Base-by-base conservation (phyloP, 2,329 filamentous ascomycete species). In the Colletotrichum chlorophyti region DNA sequence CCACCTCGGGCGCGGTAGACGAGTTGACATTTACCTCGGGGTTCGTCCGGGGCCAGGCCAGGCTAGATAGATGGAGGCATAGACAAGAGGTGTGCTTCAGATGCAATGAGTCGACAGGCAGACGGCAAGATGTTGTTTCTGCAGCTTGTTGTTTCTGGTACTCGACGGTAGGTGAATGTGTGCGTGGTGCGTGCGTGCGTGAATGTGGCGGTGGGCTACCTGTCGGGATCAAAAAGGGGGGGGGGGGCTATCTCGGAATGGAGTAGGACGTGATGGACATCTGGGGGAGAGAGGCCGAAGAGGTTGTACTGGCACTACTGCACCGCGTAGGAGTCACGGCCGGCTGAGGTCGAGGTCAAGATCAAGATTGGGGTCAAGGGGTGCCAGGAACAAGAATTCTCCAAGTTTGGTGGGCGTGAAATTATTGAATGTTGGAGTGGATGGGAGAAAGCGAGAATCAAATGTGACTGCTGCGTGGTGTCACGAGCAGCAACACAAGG, bases 381-480 rank as follows among this genome's bases (percentile, higher is more conserved):
- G 42, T 47, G 32, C 41, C 41, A 38, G 32, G 34, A 40, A 54
- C 42, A 14, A 19, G n/a, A 17, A 32, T 19, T 15, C 27, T 15
- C 11, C 19, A 24, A 26, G 9, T 23, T 21, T 12, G 24, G 17
- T 29, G 38, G 38, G 38, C 38, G 38, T 21, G 38, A n/a, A n/a
- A n/a, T n/a, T 24, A 19, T 24, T 23, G 24, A 32, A 32, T 3
- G 24, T 19, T 24, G 29, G 24, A 14, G 24, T 23, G 24, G 21
- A 29, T 29, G 9, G 5, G 24, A 46, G 12, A 23, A 8, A 61
- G 47, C 43, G 62, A 52, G 66, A 59, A 40, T 37, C 51, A 66
- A 65, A 19, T 64, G 63, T 63, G 64, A 67, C 50, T 65, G 15
- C 27, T 48, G n/a, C 23, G 43, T 23, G 26, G 35, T 50, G 35